These are phyloP conservation scores for Rugonectria rugulosa DNA, from an alignment of 2,329 filamentous ascomycete genomes.

Conservation along the genomic window DNA sequence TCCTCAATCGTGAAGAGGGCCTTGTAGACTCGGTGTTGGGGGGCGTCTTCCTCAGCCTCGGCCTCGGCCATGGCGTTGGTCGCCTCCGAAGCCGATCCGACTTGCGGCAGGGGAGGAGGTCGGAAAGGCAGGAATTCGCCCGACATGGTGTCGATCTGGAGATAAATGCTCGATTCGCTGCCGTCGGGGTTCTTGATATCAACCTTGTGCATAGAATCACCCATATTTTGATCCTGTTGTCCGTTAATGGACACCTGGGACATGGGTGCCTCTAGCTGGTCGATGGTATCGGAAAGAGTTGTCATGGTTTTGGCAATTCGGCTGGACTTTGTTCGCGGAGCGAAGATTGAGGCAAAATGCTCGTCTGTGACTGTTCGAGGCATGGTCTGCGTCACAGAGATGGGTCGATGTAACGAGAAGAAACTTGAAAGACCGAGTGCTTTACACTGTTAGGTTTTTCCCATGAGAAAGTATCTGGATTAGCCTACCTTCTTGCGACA, in stretches of 20 bases:
- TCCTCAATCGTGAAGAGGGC: slow-evolving; percentile 73
- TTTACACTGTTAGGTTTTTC: slow-evolving; percentile 48
- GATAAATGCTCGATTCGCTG: slow-evolving; percentile 64
- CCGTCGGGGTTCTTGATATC: slow-evolving; percentile 65
- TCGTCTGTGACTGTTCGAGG: slow-evolving; percentile 75
- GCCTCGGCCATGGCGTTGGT: slow-evolving; percentile 42
- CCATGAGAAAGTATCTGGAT: neutral
- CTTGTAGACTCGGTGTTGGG: slow-evolving; percentile 66
- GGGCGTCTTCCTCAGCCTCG: slow-evolving; percentile 45
- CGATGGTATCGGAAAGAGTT: slow-evolving; percentile 68
- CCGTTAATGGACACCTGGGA: slow-evolving; percentile 58
- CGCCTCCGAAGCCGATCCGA: slow-evolving; percentile 56
- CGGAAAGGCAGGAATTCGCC: slow-evolving; percentile 81
- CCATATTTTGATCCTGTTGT: slow-evolving; percentile 50
- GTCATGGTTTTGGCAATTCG: slow-evolving; percentile 70
- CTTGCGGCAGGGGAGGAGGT: slow-evolving; percentile 80
- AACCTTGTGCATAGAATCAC: slow-evolving; percentile 58
- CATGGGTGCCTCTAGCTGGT: slow-evolving; percentile 67
- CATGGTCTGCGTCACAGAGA: slow-evolving; percentile 85
- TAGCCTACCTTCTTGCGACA: slow-evolving; percentile 69
- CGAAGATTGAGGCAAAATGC: slow-evolving; percentile 86
- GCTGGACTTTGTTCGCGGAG: slow-evolving; percentile 57
- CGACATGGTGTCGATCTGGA: slow-evolving; percentile 73
- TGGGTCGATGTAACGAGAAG: slow-evolving; percentile 94
- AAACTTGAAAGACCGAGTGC: slow-evolving; percentile 90